phyloP scores from a whole-genome alignment of 1,139 yeast species.

The Yamadazyma sp. region DNA sequence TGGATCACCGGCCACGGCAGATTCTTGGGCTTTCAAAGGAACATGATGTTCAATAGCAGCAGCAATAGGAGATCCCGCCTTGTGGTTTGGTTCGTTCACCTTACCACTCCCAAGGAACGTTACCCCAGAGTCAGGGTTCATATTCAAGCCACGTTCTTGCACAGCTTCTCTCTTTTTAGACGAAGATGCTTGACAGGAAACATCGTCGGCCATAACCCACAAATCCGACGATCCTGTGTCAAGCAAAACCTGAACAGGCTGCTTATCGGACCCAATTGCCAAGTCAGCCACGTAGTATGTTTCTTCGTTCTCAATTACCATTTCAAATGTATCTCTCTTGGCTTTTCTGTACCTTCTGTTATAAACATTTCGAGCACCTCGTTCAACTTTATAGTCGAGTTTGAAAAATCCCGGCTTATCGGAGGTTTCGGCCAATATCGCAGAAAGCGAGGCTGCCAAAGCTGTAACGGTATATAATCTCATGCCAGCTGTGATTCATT shows the following conservation, averaged over 20 bases:
- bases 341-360: conserved; percentile 1
- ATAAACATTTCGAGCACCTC: not conserved
- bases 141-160: not conserved
- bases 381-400: conserved; percentile 3
- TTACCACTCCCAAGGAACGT: too few relatives aligned
- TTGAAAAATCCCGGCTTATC: not conserved
- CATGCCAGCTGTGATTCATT: not conserved
- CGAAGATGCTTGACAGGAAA: not conserved
- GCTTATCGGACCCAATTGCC: conserved; percentile 14
- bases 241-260: conserved; percentile 19
- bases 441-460: too few relatives aligned
- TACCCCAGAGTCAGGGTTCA: not conserved
- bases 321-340: not conserved
- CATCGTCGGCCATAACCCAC: conserved; percentile 19
- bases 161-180: not conserved
- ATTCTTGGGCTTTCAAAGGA: too few relatives aligned
- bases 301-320: not conserved
- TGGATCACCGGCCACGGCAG: too few relatives aligned
- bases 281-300: not conserved
- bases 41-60: too few relatives aligned
- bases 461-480: too few relatives aligned
- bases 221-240: conserved; percentile 35
- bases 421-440: too few relatives aligned
- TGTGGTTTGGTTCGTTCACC: not conserved
- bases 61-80: not conserved